These are phyloP conservation scores for Sextonia rubra DNA, from an alignment of 164 flowering plant species.

Conservation along the genomic window DNA sequence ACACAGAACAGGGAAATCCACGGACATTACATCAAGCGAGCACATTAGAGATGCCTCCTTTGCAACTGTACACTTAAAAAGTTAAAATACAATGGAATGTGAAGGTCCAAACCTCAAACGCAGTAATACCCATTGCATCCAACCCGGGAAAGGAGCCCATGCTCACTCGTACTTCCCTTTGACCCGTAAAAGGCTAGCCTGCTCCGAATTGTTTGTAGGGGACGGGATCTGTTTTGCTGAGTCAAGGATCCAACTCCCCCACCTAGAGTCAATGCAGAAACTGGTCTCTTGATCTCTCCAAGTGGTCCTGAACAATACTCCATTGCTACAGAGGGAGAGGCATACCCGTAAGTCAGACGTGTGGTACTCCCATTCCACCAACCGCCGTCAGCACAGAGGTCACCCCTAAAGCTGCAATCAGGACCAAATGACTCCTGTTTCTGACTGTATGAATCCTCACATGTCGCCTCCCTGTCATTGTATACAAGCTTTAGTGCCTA, in stretches of 20 bases:
- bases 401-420: slow-evolving; percentile 60
- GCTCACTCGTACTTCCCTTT: slow-evolving; percentile 83
- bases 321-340: slow-evolving; percentile 80
- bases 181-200: slow-evolving; percentile 52
- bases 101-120: slow-evolving; percentile 27
- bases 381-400: slow-evolving; percentile 53
- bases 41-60: slow-evolving; percentile 10
- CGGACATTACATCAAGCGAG: slow-evolving; percentile 16
- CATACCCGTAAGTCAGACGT: slow-evolving; percentile 59
- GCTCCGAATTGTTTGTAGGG: slow-evolving; percentile 58
- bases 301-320: slow-evolving; percentile 82
- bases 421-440: slow-evolving; percentile 54
- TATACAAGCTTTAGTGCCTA: slow-evolving; percentile 86
- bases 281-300: slow-evolving; percentile 52
- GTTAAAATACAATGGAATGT: slow-evolving; percentile 18
- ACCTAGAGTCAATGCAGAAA: slow-evolving; percentile 42
- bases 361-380: slow-evolving; percentile 80
- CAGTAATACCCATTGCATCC: slow-evolving; percentile 30
- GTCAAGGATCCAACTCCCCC: slow-evolving; percentile 38
- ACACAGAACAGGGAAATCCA: slow-evolving; percentile 12
- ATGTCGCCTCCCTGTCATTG: slow-evolving; percentile 62
- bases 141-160: slow-evolving; percentile 40
- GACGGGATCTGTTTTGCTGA: slow-evolving; percentile 75
- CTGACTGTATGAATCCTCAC: slow-evolving; percentile 56
- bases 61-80: slow-evolving; percentile 55